A percentile compares a stretch with the other conserved stretches of the same genome.
These are phyloP conservation scores for Penicillium glabrum DNA, from an alignment of 2,329 filamentous ascomycete genomes.

Conservation along the genomic window DNA sequence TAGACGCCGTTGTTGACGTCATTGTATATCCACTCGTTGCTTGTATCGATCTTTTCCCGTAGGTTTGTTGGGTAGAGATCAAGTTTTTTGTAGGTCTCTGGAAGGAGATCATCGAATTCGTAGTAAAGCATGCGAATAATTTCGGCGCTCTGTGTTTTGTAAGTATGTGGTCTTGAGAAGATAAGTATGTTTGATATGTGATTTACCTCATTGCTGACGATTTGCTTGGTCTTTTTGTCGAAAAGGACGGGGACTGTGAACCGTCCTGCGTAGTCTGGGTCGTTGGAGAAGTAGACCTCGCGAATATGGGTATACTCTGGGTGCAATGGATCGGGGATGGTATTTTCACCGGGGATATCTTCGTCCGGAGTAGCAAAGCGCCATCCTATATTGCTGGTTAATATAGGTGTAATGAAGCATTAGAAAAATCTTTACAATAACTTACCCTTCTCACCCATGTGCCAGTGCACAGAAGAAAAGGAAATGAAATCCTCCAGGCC, in stretches of 20 bases:
- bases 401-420: neutral
- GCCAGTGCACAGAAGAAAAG: constrained; percentile 87
- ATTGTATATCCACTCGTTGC: constrained; percentile 78
- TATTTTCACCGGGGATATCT: constrained; percentile 56
- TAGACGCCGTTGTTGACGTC: constrained; percentile 55
- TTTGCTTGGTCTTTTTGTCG: constrained; percentile 67
- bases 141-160: constrained; percentile 60
- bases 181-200: neutral
- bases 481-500: constrained; percentile 82
- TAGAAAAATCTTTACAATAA: neutral
- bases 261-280: constrained; percentile 70
- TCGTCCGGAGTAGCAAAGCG: constrained; percentile 72
- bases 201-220: constrained; percentile 81
- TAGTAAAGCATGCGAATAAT: constrained; percentile 87
- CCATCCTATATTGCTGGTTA: constrained; percentile 61
- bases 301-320: constrained; percentile 70
- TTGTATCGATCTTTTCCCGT: constrained; percentile 68
- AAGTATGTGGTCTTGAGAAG: neutral
- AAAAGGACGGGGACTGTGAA: constrained; percentile 86
- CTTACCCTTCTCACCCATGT: constrained; percentile 68
- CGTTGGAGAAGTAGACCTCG: constrained; percentile 74
- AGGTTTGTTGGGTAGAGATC: constrained; percentile 68
- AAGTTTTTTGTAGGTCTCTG: constrained; percentile 58
- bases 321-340: constrained; percentile 57
- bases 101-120: constrained; percentile 73